A percentile compares a stretch with the other conserved stretches of the same genome.
Evolutionary conservation across 2,329 filamentous ascomycete species (phyloP).

Genomic region (Scedosporium aurantiacum): DNA sequence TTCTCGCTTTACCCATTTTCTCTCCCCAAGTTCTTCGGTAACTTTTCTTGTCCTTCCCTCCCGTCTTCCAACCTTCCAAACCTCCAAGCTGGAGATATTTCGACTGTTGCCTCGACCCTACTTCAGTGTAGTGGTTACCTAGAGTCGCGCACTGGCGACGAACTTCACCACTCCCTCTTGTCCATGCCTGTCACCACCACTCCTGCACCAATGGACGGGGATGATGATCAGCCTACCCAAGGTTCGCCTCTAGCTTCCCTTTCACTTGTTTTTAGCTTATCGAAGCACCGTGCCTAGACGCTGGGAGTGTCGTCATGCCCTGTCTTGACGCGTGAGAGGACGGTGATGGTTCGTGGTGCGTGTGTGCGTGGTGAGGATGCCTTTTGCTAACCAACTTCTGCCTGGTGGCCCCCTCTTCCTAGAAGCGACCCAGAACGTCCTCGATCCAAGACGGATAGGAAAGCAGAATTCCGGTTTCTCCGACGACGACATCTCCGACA

Average conservation of each 20-base stretch:
- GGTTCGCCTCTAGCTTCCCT: not conserved
- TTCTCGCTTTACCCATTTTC: not conserved
- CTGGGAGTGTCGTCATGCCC: no score
- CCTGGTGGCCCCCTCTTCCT: not conserved
- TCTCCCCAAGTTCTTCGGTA: not conserved
- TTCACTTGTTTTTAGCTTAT: not conserved
- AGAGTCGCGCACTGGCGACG: not conserved
- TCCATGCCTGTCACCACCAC: not conserved
- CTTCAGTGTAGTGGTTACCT: not conserved
- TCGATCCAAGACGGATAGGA: slow-evolving; percentile 71
- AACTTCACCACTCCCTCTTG: not conserved
- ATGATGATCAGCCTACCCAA: slow-evolving; percentile 7
- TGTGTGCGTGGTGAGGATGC: not conserved
- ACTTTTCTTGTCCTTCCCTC: not conserved
- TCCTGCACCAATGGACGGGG: slow-evolving; percentile 7
- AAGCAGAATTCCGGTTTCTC: slow-evolving; percentile 73
- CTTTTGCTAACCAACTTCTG: not conserved
- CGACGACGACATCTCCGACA: slow-evolving; percentile 74
- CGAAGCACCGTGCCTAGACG: no score
- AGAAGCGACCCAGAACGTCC: slow-evolving; percentile 63
- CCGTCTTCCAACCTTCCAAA: not conserved
- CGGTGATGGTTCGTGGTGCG: no score
- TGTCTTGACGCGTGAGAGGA: no score
- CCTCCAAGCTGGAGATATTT: not conserved
- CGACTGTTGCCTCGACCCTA: not conserved